Evolutionary conservation across 352 stramenopile species (phyloP).

Genomic region (Phytophthora brassicae): DNA sequence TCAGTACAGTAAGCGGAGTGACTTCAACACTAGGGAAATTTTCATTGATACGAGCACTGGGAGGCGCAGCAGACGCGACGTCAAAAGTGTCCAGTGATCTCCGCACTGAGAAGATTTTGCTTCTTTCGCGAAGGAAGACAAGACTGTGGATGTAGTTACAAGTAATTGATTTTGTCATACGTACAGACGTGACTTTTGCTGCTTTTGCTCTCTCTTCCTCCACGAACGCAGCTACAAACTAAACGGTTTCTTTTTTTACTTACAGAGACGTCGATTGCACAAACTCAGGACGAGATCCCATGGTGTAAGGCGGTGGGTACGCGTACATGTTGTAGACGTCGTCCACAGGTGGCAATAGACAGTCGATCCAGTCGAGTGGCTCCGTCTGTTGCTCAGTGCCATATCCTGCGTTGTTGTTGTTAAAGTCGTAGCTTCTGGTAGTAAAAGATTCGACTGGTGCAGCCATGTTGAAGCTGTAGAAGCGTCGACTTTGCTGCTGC

Average conservation of each 20-base stretch:
- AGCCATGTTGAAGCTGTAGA: conserved; percentile 22
- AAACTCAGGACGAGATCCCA: conserved; percentile 36
- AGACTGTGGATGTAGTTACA: conserved; percentile 14
- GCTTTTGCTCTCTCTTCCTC: conserved; percentile 11
- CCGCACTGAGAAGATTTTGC: not conserved
- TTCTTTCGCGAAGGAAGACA: conserved; percentile 12
- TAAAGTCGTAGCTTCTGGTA: conserved; percentile 14
- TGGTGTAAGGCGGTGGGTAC: conserved; percentile 29
- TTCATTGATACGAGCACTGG: too few species aligned
- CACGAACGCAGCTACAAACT: conserved; percentile 16
- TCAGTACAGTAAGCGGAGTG: too few species aligned
- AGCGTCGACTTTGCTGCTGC: conserved; percentile 25
- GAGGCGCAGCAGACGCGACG: not conserved
- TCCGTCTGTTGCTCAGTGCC: conserved; percentile 28
- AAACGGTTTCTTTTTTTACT: conserved; percentile 8
- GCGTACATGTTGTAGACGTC: conserved; percentile 43
- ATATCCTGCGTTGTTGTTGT: not conserved
- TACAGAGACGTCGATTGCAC: conserved; percentile 30
- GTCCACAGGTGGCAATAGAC: conserved; percentile 43
- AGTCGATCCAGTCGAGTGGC: conserved; percentile 63
- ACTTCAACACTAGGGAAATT: too few species aligned
- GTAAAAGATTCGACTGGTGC: conserved; percentile 9
- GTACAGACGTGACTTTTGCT: conserved; percentile 23
- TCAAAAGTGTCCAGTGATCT: not conserved
- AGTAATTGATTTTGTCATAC: conserved; percentile 19